Percentiles rank a stretch among this genome's conserved stretches.
These are phyloP conservation scores for Abelmoschus esculentus DNA, from an alignment of 345 rosid genomes.

Conservation along the genomic window DNA sequence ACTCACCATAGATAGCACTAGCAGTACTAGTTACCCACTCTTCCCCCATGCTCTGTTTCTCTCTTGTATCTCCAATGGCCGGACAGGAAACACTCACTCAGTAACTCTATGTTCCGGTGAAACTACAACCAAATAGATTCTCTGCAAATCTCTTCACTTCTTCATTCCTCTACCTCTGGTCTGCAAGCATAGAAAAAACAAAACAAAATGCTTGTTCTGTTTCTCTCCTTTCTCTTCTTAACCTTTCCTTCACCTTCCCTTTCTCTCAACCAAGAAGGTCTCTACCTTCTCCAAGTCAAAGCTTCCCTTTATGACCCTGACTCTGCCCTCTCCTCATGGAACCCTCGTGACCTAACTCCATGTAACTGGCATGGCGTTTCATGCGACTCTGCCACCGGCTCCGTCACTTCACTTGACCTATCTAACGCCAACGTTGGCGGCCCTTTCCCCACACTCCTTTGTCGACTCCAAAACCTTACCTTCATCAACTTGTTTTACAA, in stretches of 20 bases:
- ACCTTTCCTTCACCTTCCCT: constrained; percentile 10
- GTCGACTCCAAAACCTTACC: constrained; percentile 54
- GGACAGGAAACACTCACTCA: neutral
- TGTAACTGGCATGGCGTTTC: constrained; percentile 55
- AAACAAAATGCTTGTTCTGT: constrained; percentile 14
- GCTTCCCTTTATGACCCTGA: constrained; percentile 51
- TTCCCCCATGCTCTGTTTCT: neutral
- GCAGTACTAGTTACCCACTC: neutral
- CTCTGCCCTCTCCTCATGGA: constrained; percentile 55
- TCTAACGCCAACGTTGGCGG: constrained; percentile 49
- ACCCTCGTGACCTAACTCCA: constrained; percentile 36
- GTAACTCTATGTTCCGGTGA: constrained; percentile 6
- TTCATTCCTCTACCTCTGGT: neutral
- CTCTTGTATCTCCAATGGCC: constrained; percentile 1
- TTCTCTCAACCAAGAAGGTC: constrained; percentile 64
- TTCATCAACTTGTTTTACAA: constrained; percentile 52
- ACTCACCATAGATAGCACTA: neutral
- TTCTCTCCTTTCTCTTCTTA: constrained; percentile 21
- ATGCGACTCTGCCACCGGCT: constrained; percentile 32
- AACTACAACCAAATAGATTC: neutral
- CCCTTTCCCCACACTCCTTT: constrained; percentile 63
- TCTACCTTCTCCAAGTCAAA: constrained; percentile 42
- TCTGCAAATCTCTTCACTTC: constrained; percentile 1
- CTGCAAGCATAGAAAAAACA: neutral
- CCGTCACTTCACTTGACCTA: constrained; percentile 69